A percentile compares a stretch with the other conserved stretches of the same genome.
Evolutionary conservation across 1,139 yeast species (phyloP).

Genomic region (Hansenula sp.): DNA sequence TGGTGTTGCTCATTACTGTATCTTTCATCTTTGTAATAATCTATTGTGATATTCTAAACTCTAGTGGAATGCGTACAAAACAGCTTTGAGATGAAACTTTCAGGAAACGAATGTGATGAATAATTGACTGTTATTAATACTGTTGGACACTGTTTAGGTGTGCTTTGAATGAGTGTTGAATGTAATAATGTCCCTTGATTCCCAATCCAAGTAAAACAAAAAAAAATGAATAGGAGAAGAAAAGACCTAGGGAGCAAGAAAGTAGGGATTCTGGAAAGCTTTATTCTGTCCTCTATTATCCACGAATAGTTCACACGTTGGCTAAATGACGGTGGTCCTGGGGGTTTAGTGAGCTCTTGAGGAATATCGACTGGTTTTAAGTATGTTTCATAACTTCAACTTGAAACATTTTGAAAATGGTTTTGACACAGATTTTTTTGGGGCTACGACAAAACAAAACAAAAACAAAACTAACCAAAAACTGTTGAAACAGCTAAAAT

Average conservation of each 20-base stretch:
- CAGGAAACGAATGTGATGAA: background rate
- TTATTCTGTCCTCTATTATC: no score
- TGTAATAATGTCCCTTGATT: no score
- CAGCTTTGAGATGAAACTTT: background rate
- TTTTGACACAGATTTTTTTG: background rate
- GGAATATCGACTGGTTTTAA: background rate
- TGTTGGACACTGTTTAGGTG: no score
- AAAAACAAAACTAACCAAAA: background rate
- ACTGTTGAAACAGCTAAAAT: background rate
- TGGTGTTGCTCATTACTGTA: background rate
- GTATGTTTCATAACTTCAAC: background rate
- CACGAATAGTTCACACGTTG: no score
- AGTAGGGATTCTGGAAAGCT: no score
- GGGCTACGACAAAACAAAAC: slow-evolving; percentile 1
- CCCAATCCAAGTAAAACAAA: no score
- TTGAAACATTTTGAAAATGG: background rate
- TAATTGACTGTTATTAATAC: no score
- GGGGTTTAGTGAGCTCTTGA: background rate
- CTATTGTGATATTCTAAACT: background rate
- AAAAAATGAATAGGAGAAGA: no score
- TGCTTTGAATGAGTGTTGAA: no score
- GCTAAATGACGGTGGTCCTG: background rate
- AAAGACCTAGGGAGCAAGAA: no score
- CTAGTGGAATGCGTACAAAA: no score
- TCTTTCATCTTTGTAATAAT: background rate